Evolutionary conservation across 148 eudicot genomes (phyloP).

Genomic region (Talinum fruticosum): DNA sequence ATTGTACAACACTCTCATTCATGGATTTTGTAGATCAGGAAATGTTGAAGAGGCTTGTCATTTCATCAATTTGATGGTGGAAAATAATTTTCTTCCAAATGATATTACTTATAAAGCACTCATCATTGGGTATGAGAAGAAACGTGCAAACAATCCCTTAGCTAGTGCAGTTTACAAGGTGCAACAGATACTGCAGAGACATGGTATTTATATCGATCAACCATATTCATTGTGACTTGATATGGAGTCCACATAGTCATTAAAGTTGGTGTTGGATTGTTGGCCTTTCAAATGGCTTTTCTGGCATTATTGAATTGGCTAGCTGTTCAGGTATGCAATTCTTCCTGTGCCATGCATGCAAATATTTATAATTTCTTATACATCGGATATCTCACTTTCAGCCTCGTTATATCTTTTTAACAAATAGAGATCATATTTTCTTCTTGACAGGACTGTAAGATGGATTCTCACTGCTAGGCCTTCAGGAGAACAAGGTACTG

Average conservation of each 20-base stretch:
- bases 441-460: neutral
- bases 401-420: neutral
- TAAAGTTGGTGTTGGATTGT: neutral
- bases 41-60: slow-evolving; percentile 34
- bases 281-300: neutral
- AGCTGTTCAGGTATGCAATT: slow-evolving; percentile 14
- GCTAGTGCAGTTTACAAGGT: slow-evolving; percentile 32
- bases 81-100: slow-evolving; percentile 33
- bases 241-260: neutral
- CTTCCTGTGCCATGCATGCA: neutral
- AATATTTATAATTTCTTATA: neutral
- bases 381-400: neutral
- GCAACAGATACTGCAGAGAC: slow-evolving; percentile 26
- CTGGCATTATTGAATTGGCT: slow-evolving; percentile 1
- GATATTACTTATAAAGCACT: slow-evolving; percentile 41
- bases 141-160: slow-evolving; percentile 25
- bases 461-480: neutral
- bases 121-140: slow-evolving; percentile 38
- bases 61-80: slow-evolving; percentile 37
- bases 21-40: slow-evolving; percentile 47
- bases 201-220: slow-evolving; percentile 18
- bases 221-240: neutral
- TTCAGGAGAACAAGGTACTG: neutral
- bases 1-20: slow-evolving; percentile 46
- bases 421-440: neutral